A percentile compares a stretch with the other conserved stretches of the same genome.
These are phyloP conservation scores for Bruguiera parviflora DNA, from an alignment of 345 rosid species.

Conservation along the genomic window DNA sequence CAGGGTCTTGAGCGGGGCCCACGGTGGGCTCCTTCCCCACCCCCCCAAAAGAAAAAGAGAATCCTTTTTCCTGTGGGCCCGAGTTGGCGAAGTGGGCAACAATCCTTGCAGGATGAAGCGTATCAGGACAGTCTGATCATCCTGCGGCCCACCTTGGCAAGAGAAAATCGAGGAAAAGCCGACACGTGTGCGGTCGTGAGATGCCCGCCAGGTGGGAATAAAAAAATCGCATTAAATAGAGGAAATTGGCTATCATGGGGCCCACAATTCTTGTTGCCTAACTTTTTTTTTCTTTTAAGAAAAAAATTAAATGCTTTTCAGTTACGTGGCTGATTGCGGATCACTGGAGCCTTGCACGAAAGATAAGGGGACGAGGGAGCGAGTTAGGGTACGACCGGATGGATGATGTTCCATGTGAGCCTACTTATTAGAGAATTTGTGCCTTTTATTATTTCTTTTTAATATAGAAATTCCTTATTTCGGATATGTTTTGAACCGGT, in stretches of 20 bases:
- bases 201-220: neutral
- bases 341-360: neutral
- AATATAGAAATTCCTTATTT: no score
- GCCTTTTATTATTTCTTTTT: neutral
- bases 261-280: neutral
- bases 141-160: neutral
- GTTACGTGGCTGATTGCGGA: conserved; percentile 6
- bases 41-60: neutral
- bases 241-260: conserved; percentile 1
- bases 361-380: neutral
- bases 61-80: conserved; percentile 4
- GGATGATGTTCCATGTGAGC: no score
- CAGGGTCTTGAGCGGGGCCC: no score
- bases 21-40: neutral
- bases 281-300: neutral
- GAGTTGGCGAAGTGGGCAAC: no score
- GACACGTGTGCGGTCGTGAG: neutral
- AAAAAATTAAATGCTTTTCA: neutral
- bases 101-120: neutral
- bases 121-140: neutral
- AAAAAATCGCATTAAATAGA: neutral
- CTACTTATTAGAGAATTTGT: neutral
- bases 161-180: no score
- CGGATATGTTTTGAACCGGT: no score
- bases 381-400: neutral